Base-by-base conservation (phyloP, 805 yeast genomes). In the Debaryomyces prosopidis region DNA sequence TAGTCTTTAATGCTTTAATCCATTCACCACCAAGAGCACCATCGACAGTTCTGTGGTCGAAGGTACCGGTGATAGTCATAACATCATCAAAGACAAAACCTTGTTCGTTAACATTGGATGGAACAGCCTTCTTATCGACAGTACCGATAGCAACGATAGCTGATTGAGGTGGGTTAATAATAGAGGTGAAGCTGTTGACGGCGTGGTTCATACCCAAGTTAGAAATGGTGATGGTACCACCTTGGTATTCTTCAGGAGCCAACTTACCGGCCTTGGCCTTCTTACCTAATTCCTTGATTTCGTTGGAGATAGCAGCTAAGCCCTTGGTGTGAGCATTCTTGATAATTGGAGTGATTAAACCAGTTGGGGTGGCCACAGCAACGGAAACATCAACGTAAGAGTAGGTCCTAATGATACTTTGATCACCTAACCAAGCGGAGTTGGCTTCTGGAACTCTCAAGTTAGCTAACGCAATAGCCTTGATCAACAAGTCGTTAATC, bases 161-260 rank as follows among this genome's bases (percentile, higher is more conserved):
- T 42, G 91, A 79, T 74, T 92, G 99, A 44, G 99, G 99, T 51
- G 97, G 98, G 81, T 94, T 94, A 69, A 94, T 85, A 71, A 94
- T 94, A 31, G 99, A 92, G 26, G 99, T 92, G 83, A 94, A 94
- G 66, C 86, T 63, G 53, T 83, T 78, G 39, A 92, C 97, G 45
- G 99, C 98, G 47, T 75, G 81, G 83, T 94, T 94, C 99, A 94
- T 94, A 66, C 99, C 99, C 79, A 94, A 78, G 85, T 94, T 94
- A 55, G 98, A 94, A 64, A 94, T 92, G 68, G 97, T 90, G 70
- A 94, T 89, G 58, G 99, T 91, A 65, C 99, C 99, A 61, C 99
- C 99, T 80, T 89, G 96, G 85, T 87, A 94, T 76, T 94, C 99
- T 70, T 89, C 96, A 52, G 99, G 99, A 54, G 73, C 65, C 68